Evolutionary conservation across 257 asterid genomes (phyloP).

Genomic region (Phtheirospermum japonicum): DNA sequence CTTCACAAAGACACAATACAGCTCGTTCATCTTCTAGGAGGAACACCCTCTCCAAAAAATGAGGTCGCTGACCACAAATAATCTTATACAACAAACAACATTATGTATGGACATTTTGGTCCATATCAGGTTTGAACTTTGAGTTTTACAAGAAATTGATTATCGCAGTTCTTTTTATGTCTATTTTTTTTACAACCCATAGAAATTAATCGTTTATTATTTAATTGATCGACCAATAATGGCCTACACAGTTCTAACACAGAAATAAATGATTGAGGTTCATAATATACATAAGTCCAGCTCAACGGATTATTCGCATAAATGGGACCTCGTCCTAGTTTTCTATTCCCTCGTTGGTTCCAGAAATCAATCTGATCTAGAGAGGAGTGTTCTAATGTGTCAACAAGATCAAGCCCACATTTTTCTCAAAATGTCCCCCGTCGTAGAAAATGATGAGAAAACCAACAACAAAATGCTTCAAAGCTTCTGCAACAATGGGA

Average conservation of each 20-base stretch:
- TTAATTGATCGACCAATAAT: constrained; percentile 31
- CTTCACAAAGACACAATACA: no score
- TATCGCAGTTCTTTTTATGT: no score
- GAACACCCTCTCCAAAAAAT: no score
- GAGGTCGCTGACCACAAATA: no score
- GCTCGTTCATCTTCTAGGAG: no score
- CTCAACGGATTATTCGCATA: constrained; percentile 34
- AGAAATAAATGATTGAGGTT: constrained; percentile 40
- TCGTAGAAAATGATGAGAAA: constrained; percentile 54
- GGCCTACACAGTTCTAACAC: constrained; percentile 42
- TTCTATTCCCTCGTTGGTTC: constrained; percentile 27
- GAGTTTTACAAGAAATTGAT: no score
- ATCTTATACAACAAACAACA: no score
- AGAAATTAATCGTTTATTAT: no score
- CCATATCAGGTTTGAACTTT: no score
- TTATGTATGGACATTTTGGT: no score
- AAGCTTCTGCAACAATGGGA: constrained; percentile 60
- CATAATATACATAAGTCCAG: constrained; percentile 31
- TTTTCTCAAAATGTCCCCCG: constrained; percentile 39
- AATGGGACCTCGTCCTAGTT: constrained; percentile 27
- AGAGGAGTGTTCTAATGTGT: constrained; percentile 30
- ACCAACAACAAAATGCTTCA: constrained; percentile 68
- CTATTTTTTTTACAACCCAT: no score
- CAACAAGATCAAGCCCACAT: constrained; percentile 40
- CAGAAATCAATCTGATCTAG: constrained; percentile 32